Evolutionary conservation across 768 basidiomycete genomes (phyloP).

Genomic region (Cantharellus anzutake): DNA sequence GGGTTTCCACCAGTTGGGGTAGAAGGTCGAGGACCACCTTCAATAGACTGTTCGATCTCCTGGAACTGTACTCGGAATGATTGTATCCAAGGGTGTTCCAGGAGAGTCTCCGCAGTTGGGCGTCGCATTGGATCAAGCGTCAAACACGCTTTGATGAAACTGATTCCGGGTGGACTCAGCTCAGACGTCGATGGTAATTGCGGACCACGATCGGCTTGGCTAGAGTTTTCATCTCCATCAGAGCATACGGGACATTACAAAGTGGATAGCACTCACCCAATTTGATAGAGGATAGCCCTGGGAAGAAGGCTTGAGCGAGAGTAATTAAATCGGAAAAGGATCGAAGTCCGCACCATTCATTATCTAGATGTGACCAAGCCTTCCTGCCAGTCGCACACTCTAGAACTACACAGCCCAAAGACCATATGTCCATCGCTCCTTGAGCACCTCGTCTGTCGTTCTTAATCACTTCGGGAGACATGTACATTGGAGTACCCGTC

Average conservation of each 20-base stretch:
- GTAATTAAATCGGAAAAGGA: not conserved
- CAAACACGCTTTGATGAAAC: conserved; percentile 84
- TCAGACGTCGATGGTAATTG: conserved; percentile 84
- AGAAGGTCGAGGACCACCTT: not conserved
- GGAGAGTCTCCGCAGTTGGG: conserved; percentile 68
- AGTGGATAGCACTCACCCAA: conserved; percentile 21
- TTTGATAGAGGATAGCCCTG: conserved; percentile 99
- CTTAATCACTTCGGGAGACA: conserved; percentile 98
- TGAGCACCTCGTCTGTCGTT: conserved; percentile 73
- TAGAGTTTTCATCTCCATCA: not conserved
- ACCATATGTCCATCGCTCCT: conserved; percentile 98
- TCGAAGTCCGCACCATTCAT: conserved; percentile 59
- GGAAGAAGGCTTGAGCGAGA: not conserved
- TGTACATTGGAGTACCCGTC: conserved; percentile 98
- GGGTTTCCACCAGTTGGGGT: not conserved
- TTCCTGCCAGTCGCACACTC: conserved; percentile 94
- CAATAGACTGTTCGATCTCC: conserved; percentile 31
- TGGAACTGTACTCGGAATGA: conserved; percentile 55
- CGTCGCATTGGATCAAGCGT: conserved; percentile 70
- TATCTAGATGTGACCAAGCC: conserved; percentile 97
- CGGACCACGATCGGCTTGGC: conserved; percentile 22
- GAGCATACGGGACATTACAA: too few species aligned
- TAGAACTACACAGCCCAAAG: conserved; percentile 89
- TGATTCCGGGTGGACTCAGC: conserved; percentile 74
- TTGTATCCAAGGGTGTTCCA: conserved; percentile 80